Evolutionary conservation across 257 asterid genomes (phyloP).

Genomic region (Sherardia arvensis): DNA sequence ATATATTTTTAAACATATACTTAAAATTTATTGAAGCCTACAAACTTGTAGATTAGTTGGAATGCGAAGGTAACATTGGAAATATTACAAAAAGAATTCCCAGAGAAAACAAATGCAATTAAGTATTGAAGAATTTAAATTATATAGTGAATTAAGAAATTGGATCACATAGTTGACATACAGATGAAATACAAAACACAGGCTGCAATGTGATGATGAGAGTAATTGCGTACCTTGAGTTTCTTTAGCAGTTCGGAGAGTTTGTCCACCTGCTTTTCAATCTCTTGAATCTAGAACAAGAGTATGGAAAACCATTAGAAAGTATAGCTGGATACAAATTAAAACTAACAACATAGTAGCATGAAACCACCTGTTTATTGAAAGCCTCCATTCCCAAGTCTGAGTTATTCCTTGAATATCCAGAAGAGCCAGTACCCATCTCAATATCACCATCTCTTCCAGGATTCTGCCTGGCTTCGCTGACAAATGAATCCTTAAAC

Average conservation of each 20-base stretch:
- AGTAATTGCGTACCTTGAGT: slow-evolving; percentile 47
- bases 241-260: slow-evolving; percentile 43
- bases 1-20: not conserved
- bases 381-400: slow-evolving; percentile 66
- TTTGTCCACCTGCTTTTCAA: slow-evolving; percentile 60
- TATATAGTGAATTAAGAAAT: not conserved
- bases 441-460: slow-evolving; percentile 50
- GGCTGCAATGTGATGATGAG: not conserved
- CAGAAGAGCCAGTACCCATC: slow-evolving; percentile 39
- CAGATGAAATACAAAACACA: not conserved
- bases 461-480: slow-evolving; percentile 34
- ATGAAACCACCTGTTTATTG: slow-evolving; percentile 47
- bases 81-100: not conserved
- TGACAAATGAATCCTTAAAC: slow-evolving; percentile 51
- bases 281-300: slow-evolving; percentile 55
- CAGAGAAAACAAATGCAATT: not conserved
- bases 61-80: not conserved
- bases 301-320: not conserved
- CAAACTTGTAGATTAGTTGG: not conserved
- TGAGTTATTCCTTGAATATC: slow-evolving; percentile 48
- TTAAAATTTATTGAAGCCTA: not conserved
- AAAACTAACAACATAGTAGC: not conserved
- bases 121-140: not conserved
- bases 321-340: not conserved
- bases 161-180: not conserved